Conservation (phyloP, 371 early-diverging fungal species). For the Haplosporangium sp. region DNA sequence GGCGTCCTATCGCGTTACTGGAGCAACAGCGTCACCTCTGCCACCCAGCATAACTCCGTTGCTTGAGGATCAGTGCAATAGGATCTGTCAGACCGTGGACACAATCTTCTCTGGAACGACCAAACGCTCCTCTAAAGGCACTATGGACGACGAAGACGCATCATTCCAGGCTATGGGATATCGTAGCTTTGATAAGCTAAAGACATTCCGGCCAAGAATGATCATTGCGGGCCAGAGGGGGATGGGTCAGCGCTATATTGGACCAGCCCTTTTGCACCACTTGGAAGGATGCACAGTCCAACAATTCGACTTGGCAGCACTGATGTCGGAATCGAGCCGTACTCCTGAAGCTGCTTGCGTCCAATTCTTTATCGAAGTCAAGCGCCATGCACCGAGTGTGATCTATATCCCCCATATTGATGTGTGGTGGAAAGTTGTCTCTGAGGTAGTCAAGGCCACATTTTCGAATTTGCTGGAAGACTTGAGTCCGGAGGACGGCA, state of each 20-base stretch:
- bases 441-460: constrained; percentile 54
- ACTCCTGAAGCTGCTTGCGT: constrained; percentile 62
- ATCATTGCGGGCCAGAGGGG: constrained; percentile 64
- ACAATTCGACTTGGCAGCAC: constrained; percentile 56
- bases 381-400: constrained; percentile 65
- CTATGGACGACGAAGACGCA: constrained; percentile 25
- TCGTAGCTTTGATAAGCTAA: constrained; percentile 47
- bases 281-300: constrained; percentile 64
- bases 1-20: constrained; percentile 58
- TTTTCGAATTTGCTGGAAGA: constrained; percentile 59
- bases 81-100: constrained; percentile 21
- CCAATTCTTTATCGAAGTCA: constrained; percentile 61
- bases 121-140: constrained; percentile 14
- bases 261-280: constrained; percentile 60
- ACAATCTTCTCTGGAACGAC: constrained; percentile 18
- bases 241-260: constrained; percentile 63
- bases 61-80: constrained; percentile 30
- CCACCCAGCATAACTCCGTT: constrained; percentile 56
- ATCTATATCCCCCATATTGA: constrained; percentile 63
- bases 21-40: constrained; percentile 57
- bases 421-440: constrained; percentile 59
- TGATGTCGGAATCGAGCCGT: constrained; percentile 54
- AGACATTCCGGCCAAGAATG: constrained; percentile 61
- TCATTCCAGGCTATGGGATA: constrained; percentile 49
- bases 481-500: constrained; percentile 59